These are phyloP conservation scores for Fomitopsis pinicola DNA, from an alignment of 1,284 basidiomycete genomes.

Conservation along the genomic window DNA sequence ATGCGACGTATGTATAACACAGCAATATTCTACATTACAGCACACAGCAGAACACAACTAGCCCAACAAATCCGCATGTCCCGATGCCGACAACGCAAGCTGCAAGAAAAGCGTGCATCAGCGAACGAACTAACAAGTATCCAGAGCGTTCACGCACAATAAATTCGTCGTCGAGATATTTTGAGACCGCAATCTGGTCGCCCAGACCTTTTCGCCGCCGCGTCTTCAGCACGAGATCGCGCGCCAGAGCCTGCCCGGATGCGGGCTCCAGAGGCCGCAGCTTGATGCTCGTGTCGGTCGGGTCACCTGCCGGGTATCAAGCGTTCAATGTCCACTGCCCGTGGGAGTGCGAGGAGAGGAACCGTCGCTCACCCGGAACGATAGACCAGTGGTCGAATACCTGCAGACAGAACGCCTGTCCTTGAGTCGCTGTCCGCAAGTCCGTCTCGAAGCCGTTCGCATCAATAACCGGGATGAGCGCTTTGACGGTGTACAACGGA, in stretches of 20 bases:
- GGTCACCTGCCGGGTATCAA: conserved; percentile 64
- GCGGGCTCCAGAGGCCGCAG: conserved; percentile 96
- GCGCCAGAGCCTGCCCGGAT: conserved; percentile 86
- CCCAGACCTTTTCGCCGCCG: conserved; percentile 92
- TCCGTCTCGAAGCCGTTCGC: conserved; percentile 99
- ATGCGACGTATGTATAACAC: conserved; percentile 4
- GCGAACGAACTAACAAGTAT: conserved; percentile 22
- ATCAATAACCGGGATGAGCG: conserved; percentile 96
- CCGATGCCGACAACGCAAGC: conserved; percentile 87
- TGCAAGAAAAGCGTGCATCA: conserved; percentile 24
- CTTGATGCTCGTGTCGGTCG: conserved; percentile 93
- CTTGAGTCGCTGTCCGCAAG: conserved; percentile 93
- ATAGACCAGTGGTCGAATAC: conserved; percentile 98
- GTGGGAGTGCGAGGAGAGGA: conserved; percentile 14
- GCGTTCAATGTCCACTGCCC: conserved; percentile 3
- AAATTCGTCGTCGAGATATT: conserved; percentile 93
- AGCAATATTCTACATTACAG: conserved; percentile 12
- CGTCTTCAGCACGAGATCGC: conserved; percentile 95
- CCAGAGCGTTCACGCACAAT: conserved; percentile 51
- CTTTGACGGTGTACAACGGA: conserved; percentile 96
- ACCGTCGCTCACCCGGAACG: conserved; percentile 73
- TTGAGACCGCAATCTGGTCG: conserved; percentile 90
- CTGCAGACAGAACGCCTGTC: conserved; percentile 96
- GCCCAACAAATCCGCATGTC: conserved; percentile 84
- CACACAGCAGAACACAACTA: conserved; percentile 29